A percentile compares a stretch with the other conserved stretches of the same genome.
phyloP scores from a whole-genome alignment of 192 early-diverging fungal species.

The Rhizophagus prolifer region DNA sequence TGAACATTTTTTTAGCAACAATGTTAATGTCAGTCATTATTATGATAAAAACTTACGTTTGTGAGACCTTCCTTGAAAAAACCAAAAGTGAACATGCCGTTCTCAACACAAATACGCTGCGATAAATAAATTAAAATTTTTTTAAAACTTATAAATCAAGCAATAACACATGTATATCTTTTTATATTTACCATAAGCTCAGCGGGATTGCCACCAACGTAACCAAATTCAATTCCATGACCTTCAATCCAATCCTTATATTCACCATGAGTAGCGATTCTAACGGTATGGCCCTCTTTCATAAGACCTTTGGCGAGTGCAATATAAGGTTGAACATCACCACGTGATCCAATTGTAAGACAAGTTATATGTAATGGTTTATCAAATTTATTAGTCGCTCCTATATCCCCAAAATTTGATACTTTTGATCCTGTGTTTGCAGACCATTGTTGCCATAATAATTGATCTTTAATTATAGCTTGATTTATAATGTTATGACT shows the following conservation, averaged over 20 bases:
- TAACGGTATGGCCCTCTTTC: constrained; percentile 60
- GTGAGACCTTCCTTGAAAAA: constrained; percentile 60
- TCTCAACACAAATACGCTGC: constrained; percentile 61
- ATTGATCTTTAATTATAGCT: constrained; percentile 19
- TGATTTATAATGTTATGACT: neutral
- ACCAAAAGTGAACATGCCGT: constrained; percentile 63
- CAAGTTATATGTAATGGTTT: constrained; percentile 61
- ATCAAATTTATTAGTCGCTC: constrained; percentile 33
- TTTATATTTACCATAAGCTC: constrained; percentile 52
- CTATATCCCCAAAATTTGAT: constrained; percentile 30
- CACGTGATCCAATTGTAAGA: constrained; percentile 71
- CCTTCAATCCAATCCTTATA: constrained; percentile 64
- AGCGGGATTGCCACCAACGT: constrained; percentile 62
- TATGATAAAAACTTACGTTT: constrained; percentile 30
- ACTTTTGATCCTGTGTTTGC: constrained; percentile 1
- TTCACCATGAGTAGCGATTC: constrained; percentile 68
- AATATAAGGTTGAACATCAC: constrained; percentile 68
- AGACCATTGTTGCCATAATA: neutral
- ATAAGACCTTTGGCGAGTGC: constrained; percentile 66
- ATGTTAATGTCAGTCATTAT: too few species aligned
- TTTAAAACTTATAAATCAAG: neutral
- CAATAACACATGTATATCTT: neutral
- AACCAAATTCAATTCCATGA: constrained; percentile 67
- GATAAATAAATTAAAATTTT: constrained; percentile 4
- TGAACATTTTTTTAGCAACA: neutral